phyloP scores from a whole-genome alignment of 257 asterid genomes.

The Eucommia ulmoides region DNA sequence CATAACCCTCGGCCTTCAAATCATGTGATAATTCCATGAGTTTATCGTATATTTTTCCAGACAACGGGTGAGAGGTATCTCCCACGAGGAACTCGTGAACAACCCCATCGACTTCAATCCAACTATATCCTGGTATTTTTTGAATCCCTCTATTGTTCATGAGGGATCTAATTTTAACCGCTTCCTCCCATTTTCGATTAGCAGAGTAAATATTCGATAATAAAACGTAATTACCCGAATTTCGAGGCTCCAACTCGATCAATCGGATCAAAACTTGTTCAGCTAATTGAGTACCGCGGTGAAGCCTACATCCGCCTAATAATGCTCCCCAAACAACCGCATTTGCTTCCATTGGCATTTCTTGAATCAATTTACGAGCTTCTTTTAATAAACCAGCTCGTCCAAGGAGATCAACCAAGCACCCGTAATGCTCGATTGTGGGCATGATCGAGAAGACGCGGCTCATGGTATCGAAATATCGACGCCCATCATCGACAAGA shows the following conservation, averaged over 20 bases:
- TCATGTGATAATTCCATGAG: not conserved
- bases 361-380: not conserved
- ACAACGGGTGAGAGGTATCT: not conserved
- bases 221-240: not conserved
- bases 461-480: not conserved
- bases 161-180: not conserved
- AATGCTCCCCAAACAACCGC: conserved; percentile 3
- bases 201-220: not conserved
- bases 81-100: conserved; percentile 1
- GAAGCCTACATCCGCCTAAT: not conserved
- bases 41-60: not conserved
- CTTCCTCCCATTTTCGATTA: not conserved
- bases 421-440: conserved; percentile 1
- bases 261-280: not conserved
- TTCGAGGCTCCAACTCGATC: not conserved
- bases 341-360: not conserved
- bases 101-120: conserved; percentile 4
- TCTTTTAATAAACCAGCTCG: conserved; percentile 3
- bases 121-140: not conserved
- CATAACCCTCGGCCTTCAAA: not conserved
- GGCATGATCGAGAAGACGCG: not conserved
- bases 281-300: not conserved
- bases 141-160: not conserved
- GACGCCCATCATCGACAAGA: conserved; percentile 1
- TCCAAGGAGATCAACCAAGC: not conserved